Evolutionary conservation across 2,329 filamentous ascomycete species (phyloP).

Genomic region (Chrysosporium keratinophilum): DNA sequence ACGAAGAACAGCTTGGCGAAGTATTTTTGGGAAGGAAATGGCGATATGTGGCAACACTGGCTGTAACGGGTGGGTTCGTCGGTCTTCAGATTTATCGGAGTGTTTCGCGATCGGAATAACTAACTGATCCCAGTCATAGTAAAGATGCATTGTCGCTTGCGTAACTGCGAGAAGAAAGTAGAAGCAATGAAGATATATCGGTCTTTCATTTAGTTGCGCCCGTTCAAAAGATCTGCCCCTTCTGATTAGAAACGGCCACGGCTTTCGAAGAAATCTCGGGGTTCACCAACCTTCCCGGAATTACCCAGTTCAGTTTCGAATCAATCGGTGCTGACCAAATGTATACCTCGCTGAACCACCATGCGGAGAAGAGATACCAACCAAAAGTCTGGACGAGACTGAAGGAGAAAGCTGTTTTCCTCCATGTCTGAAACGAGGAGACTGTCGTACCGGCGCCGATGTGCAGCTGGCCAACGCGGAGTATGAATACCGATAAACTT

Average conservation of each 20-base stretch:
- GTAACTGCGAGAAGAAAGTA: slow-evolving; percentile 57
- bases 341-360: slow-evolving; percentile 70
- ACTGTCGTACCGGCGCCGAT: slow-evolving; percentile 60
- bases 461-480: slow-evolving; percentile 77
- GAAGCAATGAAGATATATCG: slow-evolving; percentile 66
- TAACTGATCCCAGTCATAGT: slow-evolving; percentile 62
- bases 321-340: slow-evolving; percentile 56
- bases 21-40: slow-evolving; percentile 22
- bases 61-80: slow-evolving; percentile 29
- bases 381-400: slow-evolving; percentile 58
- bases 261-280: not conserved
- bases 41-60: slow-evolving; percentile 34
- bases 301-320: slow-evolving; percentile 62
- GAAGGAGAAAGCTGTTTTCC: slow-evolving; percentile 46
- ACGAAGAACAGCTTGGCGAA: slow-evolving; percentile 27
- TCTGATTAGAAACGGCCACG: slow-evolving; percentile 4
- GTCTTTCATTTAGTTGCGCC: slow-evolving; percentile 70
- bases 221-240: slow-evolving; percentile 48
- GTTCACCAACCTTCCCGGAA: slow-evolving; percentile 51
- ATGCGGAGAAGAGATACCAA: slow-evolving; percentile 69
- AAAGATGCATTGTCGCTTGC: slow-evolving; percentile 62
- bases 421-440: slow-evolving; percentile 57
- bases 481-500: slow-evolving; percentile 65
- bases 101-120: slow-evolving; percentile 39
- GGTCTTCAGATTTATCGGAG: slow-evolving; percentile 24